Conservation (phyloP, 306 rosid species). For the Spatholobus suberectus region DNA sequence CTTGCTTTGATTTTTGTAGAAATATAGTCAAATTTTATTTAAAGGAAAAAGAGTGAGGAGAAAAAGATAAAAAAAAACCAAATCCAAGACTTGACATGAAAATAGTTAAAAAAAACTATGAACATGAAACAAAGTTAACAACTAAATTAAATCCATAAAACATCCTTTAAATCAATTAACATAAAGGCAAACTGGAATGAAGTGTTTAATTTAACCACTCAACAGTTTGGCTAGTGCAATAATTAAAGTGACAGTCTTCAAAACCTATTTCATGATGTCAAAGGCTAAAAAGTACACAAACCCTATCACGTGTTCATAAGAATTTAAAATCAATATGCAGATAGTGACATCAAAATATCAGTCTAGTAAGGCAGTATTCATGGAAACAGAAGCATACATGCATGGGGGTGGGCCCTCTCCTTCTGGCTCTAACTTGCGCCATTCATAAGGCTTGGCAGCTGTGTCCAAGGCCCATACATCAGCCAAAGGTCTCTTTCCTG, state of each 20-base stretch:
- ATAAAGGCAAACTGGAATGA: conserved; percentile 21
- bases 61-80: background rate
- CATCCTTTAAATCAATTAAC: conserved; percentile 4
- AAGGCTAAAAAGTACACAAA: conserved; percentile 26
- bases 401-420: conserved; percentile 99
- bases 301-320: background rate
- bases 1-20: conserved; percentile 8
- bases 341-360: conserved; percentile 28
- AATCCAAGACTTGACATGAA: conserved; percentile 30
- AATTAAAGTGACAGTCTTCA: conserved; percentile 9
- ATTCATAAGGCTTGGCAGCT: conserved; percentile 99
- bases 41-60: background rate
- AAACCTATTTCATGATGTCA: conserved; percentile 17
- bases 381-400: conserved; percentile 70
- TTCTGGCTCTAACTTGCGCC: conserved; percentile 99
- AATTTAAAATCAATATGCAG: conserved; percentile 19
- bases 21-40: background rate
- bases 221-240: conserved; percentile 19
- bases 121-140: conserved; percentile 4
- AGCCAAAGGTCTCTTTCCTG: conserved; percentile 99
- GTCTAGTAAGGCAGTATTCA: conserved; percentile 31
- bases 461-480: conserved; percentile 99
- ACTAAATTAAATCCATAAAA: conserved; percentile 13
- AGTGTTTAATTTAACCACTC: conserved; percentile 20
- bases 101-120: conserved; percentile 13